Conservation (phyloP, 176 grass and related monocot species). For the Thalia dealbata region DNA sequence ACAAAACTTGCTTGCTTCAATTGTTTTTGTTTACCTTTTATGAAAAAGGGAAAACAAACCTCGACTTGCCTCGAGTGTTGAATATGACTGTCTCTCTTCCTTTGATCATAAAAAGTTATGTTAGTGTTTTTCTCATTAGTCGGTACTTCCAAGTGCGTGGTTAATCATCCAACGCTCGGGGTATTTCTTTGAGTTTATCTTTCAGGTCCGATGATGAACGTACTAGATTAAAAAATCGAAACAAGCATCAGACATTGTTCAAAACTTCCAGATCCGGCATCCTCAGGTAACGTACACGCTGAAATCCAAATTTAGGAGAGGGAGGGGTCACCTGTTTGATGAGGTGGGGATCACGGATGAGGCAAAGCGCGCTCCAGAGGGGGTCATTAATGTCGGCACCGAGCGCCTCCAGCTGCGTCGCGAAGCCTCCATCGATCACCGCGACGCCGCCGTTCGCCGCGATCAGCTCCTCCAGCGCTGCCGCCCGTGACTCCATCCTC, state of each 20-base stretch:
- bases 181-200: background rate
- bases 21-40: no score
- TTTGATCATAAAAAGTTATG: no score
- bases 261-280: background rate
- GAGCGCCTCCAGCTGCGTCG: slow-evolving; percentile 78
- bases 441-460: slow-evolving; percentile 54
- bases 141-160: background rate
- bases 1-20: no score
- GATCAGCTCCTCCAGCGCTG: slow-evolving; percentile 39
- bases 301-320: background rate
- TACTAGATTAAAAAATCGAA: background rate
- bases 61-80: no score
- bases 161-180: no score
- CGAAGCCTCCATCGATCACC: slow-evolving; percentile 71
- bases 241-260: background rate
- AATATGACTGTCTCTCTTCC: no score
- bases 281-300: background rate
- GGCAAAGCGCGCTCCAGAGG: slow-evolving; percentile 71
- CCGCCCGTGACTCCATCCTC: background rate
- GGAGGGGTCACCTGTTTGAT: slow-evolving; percentile 43
- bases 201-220: background rate
- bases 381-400: slow-evolving; percentile 77
- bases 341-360: slow-evolving; percentile 55
- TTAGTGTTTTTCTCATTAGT: background rate
- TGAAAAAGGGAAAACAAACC: no score